Evolutionary conservation across 2,329 filamentous ascomycete species (phyloP).

Genomic region (Trichoderma sp.): DNA sequence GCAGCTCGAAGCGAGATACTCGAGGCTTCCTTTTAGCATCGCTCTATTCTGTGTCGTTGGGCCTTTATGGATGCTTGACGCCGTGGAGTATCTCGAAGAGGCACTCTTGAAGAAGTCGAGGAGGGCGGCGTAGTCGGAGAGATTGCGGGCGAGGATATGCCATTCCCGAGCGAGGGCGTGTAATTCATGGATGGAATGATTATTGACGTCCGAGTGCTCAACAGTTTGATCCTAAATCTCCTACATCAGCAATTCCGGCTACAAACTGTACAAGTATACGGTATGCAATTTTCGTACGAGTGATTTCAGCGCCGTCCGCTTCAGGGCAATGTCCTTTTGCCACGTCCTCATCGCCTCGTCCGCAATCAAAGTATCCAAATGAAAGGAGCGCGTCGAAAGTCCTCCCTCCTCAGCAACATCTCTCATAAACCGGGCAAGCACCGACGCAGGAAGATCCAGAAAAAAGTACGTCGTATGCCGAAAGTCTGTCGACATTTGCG

Average conservation of each 20-base stretch:
- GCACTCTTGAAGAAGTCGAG: background rate
- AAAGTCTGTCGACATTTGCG: background rate
- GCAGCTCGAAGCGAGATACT: constrained; percentile 1
- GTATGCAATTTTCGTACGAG: background rate
- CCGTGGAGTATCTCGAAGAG: background rate
- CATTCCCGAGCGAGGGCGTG: constrained; percentile 3
- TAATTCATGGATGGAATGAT: background rate
- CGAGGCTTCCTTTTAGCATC: background rate
- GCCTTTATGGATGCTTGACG: too few relatives aligned
- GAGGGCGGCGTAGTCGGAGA: constrained; percentile 1
- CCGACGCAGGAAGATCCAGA: background rate
- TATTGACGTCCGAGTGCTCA: background rate
- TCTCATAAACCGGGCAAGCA: background rate
- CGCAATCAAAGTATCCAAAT: constrained; percentile 3
- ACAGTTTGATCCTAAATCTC: background rate
- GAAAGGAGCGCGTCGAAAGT: background rate
- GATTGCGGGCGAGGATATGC: constrained; percentile 1
- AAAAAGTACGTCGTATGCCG: background rate
- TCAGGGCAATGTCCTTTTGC: constrained; percentile 5
- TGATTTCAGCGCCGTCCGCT: background rate
- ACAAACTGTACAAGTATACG: background rate
- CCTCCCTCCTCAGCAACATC: background rate
- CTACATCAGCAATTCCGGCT: background rate
- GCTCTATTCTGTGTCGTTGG: background rate
- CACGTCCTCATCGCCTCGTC: constrained; percentile 10